Conservation (phyloP, 225 moss, liverwort and hornwort species). For the Lunularia cruciata region DNA sequence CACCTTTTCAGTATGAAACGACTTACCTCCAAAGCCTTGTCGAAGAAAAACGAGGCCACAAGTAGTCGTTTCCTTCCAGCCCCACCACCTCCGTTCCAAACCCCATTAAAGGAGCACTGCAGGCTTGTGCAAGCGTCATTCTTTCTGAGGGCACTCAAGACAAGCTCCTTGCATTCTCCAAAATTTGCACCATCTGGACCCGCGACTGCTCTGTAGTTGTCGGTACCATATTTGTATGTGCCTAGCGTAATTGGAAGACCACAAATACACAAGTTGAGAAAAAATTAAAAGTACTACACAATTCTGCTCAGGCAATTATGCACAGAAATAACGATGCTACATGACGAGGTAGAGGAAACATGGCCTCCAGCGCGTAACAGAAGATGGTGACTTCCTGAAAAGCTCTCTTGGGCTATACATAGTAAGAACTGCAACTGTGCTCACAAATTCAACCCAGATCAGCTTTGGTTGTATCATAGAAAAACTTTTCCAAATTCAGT, state of each 20-base stretch:
- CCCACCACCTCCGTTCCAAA: conserved; percentile 94
- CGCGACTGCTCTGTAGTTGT: conserved; percentile 47
- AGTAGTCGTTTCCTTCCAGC: conserved; percentile 70
- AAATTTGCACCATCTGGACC: conserved; percentile 58
- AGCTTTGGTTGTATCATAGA: background rate
- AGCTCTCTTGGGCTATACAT: too few species aligned
- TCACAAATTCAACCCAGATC: too few species aligned
- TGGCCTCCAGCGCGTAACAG: too few species aligned
- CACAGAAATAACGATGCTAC: too few species aligned
- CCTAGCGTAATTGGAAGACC: background rate
- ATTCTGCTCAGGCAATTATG: too few species aligned
- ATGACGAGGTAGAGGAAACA: background rate
- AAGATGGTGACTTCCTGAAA: too few species aligned
- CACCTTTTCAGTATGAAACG: too few species aligned
- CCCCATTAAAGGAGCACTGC: conserved; percentile 87
- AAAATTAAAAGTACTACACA: too few species aligned
- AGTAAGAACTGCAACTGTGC: too few species aligned
- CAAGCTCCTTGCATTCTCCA: conserved; percentile 50
- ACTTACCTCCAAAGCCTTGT: conserved; percentile 69
- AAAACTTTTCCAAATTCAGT: too few species aligned
- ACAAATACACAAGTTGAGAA: too few species aligned
- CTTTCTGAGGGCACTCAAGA: conserved; percentile 57
- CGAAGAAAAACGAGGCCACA: conserved; percentile 96
- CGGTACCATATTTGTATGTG: conserved; percentile 57
- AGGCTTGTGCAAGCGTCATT: conserved; percentile 67